These are phyloP conservation scores for Alternaria metachromatica DNA, from an alignment of 2,329 filamentous ascomycete genomes.

Conservation along the genomic window DNA sequence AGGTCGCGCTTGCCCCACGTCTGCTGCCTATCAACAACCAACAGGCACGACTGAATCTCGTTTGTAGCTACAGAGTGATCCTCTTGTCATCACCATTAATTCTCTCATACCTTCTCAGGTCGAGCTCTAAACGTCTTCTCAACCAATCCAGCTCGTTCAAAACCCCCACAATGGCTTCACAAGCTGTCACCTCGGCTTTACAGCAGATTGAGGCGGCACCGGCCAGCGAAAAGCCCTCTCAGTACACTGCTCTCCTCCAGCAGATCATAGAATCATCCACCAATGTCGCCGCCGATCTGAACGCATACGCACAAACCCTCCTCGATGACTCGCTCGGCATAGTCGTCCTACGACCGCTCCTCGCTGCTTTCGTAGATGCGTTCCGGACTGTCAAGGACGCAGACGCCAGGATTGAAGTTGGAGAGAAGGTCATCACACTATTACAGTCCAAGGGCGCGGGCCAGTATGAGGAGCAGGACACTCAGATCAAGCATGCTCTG, in stretches of 20 bases:
- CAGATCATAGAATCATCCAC: constrained; percentile 59
- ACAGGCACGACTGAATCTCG: neutral
- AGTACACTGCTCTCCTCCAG: constrained; percentile 65
- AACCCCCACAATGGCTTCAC: constrained; percentile 55
- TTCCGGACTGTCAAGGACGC: constrained; percentile 68
- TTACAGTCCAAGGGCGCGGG: constrained; percentile 72
- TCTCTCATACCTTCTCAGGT: too few relatives aligned
- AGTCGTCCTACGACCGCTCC: constrained; percentile 74
- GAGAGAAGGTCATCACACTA: constrained; percentile 72
- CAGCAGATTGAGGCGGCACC: constrained; percentile 58
- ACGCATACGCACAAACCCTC: constrained; percentile 70
- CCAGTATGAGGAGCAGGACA: constrained; percentile 81
- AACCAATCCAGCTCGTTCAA: neutral
- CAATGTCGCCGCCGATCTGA: constrained; percentile 66
- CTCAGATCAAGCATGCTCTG: constrained; percentile 77
- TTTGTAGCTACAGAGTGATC: neutral
- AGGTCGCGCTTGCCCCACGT: constrained; percentile 13
- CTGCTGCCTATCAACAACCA: constrained; percentile 9
- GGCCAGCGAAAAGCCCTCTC: constrained; percentile 59
- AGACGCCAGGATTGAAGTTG: constrained; percentile 76
- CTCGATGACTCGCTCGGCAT: constrained; percentile 75
- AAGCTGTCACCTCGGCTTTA: constrained; percentile 57
- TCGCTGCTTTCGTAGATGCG: constrained; percentile 68
- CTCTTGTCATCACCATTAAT: neutral
- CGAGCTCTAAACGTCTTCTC: neutral